phyloP scores from a whole-genome alignment of 208 protist species.

The Leishmania braziliensis region DNA sequence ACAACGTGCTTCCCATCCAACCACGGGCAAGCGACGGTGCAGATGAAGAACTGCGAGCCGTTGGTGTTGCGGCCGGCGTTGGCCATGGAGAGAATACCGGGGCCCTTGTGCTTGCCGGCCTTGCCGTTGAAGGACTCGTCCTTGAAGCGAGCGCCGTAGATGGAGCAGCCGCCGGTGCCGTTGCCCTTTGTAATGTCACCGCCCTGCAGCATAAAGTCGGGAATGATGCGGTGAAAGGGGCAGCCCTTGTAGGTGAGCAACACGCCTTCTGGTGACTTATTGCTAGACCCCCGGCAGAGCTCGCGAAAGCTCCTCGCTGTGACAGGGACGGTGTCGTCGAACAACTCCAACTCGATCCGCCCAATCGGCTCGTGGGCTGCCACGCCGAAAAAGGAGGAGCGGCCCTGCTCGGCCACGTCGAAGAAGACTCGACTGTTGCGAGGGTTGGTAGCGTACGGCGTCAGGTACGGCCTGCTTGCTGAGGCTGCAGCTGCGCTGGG shows the following conservation, averaged over 20 bases:
- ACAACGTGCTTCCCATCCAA: slow-evolving; percentile 96
- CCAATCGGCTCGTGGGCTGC: slow-evolving; percentile 64
- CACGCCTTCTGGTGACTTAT: slow-evolving; percentile 76
- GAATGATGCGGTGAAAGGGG: slow-evolving; percentile 95
- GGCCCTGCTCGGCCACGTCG: slow-evolving; percentile 58
- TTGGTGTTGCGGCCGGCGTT: slow-evolving; percentile 93
- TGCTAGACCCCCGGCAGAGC: slow-evolving; percentile 68
- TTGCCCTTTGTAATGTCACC: slow-evolving; percentile 95
- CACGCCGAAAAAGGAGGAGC: slow-evolving; percentile 54
- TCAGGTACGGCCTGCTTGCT: slow-evolving; percentile 43
- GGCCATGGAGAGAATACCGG: slow-evolving; percentile 92
- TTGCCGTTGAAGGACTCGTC: slow-evolving; percentile 96
- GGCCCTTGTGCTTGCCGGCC: slow-evolving; percentile 80
- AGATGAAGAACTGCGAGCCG: slow-evolving; percentile 94
- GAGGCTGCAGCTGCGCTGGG: slow-evolving; percentile 22
- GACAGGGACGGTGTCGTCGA: slow-evolving; percentile 92
- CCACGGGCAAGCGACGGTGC: slow-evolving; percentile 82
- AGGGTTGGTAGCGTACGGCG: slow-evolving; percentile 63
- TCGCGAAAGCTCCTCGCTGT: slow-evolving; percentile 92
- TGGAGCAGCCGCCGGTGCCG: slow-evolving; percentile 94
- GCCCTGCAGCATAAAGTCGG: slow-evolving; percentile 95
- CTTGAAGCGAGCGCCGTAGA: slow-evolving; percentile 93
- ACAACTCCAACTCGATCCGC: slow-evolving; percentile 94
- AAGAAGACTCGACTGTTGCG: slow-evolving; percentile 87
- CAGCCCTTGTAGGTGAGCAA: slow-evolving; percentile 92